Evolutionary conservation across 2,329 filamentous ascomycete species (phyloP), one percentile per base, ranked within the genome.

Genomic region (Paecilomyces formosus): DNA sequence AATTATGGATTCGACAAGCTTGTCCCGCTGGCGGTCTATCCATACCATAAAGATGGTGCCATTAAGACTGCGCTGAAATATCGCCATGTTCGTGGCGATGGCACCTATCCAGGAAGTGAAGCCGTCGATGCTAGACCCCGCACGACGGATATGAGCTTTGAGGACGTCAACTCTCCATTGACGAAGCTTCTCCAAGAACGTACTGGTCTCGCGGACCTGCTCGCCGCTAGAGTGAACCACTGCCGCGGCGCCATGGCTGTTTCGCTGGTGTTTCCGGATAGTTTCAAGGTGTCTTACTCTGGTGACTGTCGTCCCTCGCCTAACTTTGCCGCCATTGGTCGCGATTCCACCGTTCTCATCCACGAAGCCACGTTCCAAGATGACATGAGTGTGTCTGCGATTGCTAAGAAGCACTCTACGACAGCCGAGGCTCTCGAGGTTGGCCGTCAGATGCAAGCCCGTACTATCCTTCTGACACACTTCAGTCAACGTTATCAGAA

Each of bases 291-390:
- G 58, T 90, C 91, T 53, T 99, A 96, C 76, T 96, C 90, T 3
- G 94, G 94, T 58, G 94, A 99, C 77, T 97, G 93, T 71, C 84
- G 94, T 6, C 94, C 94, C 0, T 90, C 85, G 3, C 67, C 76
- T 2, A 70, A 76, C 0, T 97, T 99, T 69, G 84, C 85, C 0
- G 65, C 74, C 12, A 88, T 93, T 55, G 95, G 90, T 53, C 77
- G 78, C 53, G 86, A 86, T 61, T 87, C 88, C 1, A 96, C 93
- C 13, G 82, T 99, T 6, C 84, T 97, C 4, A 85, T 99, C 58
- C 94, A 99, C 77, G 94, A 99, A 80, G 92, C 92, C 62, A 99
- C 94, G 0, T 97, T 99, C 70, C 90, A 94, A 65, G 90, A 96
- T 70, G 90, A 94, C 66, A 83, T 96, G 65, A 67, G 74, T 45